Conservation (phyloP, 2,329 filamentous ascomycete genomes). For the Penicillium sclerotigenum region DNA sequence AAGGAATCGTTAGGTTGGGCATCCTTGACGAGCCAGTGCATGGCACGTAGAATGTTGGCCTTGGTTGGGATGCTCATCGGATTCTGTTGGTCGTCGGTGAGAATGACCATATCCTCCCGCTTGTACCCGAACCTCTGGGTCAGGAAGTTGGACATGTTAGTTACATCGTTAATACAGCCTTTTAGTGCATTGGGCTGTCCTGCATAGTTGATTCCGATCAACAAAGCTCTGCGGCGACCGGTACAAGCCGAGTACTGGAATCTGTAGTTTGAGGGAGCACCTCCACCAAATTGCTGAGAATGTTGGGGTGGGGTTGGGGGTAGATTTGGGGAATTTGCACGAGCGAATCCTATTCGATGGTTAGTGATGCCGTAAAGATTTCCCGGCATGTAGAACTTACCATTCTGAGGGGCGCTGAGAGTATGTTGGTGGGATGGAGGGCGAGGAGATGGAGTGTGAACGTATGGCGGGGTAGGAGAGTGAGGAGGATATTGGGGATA, state of each 20-base stretch:
- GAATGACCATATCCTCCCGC: constrained; percentile 92
- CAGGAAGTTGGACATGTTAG: constrained; percentile 90
- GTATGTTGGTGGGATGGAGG: constrained; percentile 12
- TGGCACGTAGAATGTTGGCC: constrained; percentile 87
- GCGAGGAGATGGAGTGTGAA: constrained; percentile 7
- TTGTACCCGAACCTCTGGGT: constrained; percentile 85
- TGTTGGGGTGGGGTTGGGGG: constrained; percentile 66
- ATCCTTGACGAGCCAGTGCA: constrained; percentile 98
- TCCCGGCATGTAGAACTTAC: not conserved
- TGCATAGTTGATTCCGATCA: constrained; percentile 97
- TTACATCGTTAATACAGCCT: constrained; percentile 95
- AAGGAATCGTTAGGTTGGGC: constrained; percentile 88
- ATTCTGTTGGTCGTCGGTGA: constrained; percentile 94
- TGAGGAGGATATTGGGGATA: constrained; percentile 13
- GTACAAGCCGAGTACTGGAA: constrained; percentile 93
- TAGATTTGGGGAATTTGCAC: constrained; percentile 51
- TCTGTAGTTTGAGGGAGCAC: constrained; percentile 75
- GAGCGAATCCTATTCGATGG: constrained; percentile 46
- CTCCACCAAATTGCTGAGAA: constrained; percentile 71
- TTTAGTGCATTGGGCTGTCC: constrained; percentile 82
- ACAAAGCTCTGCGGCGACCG: constrained; percentile 77
- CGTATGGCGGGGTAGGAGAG: constrained; percentile 4
- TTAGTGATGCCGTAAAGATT: not conserved
- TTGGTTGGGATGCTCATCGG: constrained; percentile 97
- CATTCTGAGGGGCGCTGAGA: constrained; percentile 12